Evolutionary conservation across 768 basidiomycete species (phyloP).

Genomic region (Suillus sp.): DNA sequence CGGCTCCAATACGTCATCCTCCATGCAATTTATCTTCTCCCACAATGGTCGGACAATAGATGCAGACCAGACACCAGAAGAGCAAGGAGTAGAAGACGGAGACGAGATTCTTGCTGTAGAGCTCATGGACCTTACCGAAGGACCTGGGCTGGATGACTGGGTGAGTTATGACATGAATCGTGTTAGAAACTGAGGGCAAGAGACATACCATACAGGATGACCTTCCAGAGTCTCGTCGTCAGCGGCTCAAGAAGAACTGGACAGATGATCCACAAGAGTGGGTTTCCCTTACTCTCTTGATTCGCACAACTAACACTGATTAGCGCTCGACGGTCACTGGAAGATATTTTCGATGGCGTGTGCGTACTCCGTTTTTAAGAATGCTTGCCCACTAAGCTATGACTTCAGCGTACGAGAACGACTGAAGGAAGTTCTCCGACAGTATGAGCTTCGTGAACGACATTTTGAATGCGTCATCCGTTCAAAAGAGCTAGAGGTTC

Average conservation of each 20-base stretch:
- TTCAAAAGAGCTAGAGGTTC: slow-evolving; percentile 88
- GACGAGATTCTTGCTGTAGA: slow-evolving; percentile 90
- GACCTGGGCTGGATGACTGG: slow-evolving; percentile 60
- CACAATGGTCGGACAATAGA: slow-evolving; percentile 81
- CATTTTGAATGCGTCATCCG: slow-evolving; percentile 93
- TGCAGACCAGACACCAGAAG: slow-evolving; percentile 82
- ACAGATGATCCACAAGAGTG: slow-evolving; percentile 74
- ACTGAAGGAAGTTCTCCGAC: slow-evolving; percentile 82
- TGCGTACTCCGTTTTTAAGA: slow-evolving; percentile 43
- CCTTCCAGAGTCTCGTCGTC: slow-evolving; percentile 59
- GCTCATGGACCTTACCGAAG: slow-evolving; percentile 86
- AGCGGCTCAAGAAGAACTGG: slow-evolving; percentile 83
- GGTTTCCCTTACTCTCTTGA: slow-evolving; percentile 26
- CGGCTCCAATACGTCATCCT: slow-evolving; percentile 39
- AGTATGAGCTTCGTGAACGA: slow-evolving; percentile 87
- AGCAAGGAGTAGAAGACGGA: slow-evolving; percentile 83
- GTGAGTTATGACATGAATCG: slow-evolving; percentile 40
- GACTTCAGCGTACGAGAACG: slow-evolving; percentile 73
- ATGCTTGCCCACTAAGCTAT: slow-evolving; percentile 4
- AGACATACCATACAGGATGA: slow-evolving; percentile 52
- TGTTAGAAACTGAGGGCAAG: slow-evolving; percentile 3
- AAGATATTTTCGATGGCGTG: slow-evolving; percentile 87
- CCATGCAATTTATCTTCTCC: slow-evolving; percentile 84
- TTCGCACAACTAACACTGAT: slow-evolving; percentile 5
- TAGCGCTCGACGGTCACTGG: slow-evolving; percentile 74